Evolutionary conservation across 2,329 filamentous ascomycete genomes (phyloP).

Genomic region (Aspergillus sp.): DNA sequence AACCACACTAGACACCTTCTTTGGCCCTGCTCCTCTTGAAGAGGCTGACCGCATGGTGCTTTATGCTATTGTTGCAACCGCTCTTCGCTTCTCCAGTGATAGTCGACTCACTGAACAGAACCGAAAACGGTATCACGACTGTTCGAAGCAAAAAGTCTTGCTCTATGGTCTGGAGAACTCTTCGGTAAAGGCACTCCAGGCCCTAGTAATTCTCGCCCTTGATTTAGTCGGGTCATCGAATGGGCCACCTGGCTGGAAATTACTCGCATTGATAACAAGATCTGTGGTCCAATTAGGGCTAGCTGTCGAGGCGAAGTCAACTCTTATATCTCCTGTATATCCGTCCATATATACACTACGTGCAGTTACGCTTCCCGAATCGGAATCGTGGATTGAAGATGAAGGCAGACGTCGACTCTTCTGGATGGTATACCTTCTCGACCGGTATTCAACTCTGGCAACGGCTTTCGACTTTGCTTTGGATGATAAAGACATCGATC

Average conservation of each 20-base stretch:
- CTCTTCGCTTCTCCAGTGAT: conserved; percentile 80
- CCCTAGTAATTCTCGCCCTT: conserved; percentile 80
- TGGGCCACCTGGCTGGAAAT: conserved; percentile 87
- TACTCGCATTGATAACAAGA: conserved; percentile 83
- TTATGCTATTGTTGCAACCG: conserved; percentile 86
- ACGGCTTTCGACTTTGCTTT: conserved; percentile 91
- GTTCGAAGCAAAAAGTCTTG: conserved; percentile 81
- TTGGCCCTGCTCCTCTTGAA: conserved; percentile 72
- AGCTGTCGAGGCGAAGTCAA: conserved; percentile 77
- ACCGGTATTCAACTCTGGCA: conserved; percentile 85
- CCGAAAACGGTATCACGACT: conserved; percentile 71
- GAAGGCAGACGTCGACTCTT: conserved; percentile 82
- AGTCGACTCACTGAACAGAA: conserved; percentile 70
- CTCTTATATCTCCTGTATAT: conserved; percentile 73
- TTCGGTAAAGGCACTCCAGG: conserved; percentile 83
- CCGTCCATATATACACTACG: conserved; percentile 86
- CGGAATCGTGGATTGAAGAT: conserved; percentile 84
- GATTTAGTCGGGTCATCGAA: conserved; percentile 85
- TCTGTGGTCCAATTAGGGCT: conserved; percentile 86
- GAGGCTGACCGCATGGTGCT: conserved; percentile 80
- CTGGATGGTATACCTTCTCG: conserved; percentile 91
- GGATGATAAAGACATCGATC: conserved; percentile 85
- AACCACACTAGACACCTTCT: conserved; percentile 77
- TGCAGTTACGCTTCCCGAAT: conserved; percentile 79
- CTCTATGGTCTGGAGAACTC: conserved; percentile 87